A percentile compares a stretch with the other conserved stretches of the same genome.
Conservation (phyloP, 169 alveolate genomes). For the Plasmodium vivax region DNA sequence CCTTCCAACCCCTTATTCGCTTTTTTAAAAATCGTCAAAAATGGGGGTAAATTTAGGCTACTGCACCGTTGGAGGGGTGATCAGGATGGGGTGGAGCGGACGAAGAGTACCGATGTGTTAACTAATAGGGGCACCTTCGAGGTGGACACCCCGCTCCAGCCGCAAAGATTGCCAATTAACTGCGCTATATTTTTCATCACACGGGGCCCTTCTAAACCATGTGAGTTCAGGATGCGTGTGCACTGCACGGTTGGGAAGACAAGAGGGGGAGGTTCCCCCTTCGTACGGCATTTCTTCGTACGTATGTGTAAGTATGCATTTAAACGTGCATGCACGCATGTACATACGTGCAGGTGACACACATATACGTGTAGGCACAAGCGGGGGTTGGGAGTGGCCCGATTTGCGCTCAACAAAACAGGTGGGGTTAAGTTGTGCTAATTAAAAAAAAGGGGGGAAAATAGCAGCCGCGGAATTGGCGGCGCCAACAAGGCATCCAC, state of each 20-base stretch:
- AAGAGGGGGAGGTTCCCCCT: neutral
- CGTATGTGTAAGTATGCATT: neutral
- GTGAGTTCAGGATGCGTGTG: neutral
- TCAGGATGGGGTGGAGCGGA: neutral
- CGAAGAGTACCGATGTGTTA: neutral
- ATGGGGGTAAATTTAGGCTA: neutral
- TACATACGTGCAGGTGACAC: neutral
- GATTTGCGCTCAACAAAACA: neutral
- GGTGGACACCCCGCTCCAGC: neutral
- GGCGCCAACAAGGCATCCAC: neutral
- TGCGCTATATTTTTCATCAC: neutral
- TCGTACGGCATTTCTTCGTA: neutral
- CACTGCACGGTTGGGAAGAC: neutral
- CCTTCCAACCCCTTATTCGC: neutral
- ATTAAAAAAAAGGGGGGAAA: slow-evolving; percentile 5
- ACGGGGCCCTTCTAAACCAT: neutral
- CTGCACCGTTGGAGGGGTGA: neutral
- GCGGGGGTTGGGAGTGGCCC: neutral
- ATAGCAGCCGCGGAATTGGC: neutral
- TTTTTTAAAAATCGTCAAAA: neutral
- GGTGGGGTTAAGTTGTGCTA: neutral
- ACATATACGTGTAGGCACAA: neutral
- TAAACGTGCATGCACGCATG: neutral
- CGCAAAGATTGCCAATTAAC: neutral
- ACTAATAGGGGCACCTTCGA: neutral